Percentiles rank a stretch among this genome's conserved stretches.
phyloP scores from a whole-genome alignment of 768 basidiomycete genomes.

The Boletus huronensis region DNA sequence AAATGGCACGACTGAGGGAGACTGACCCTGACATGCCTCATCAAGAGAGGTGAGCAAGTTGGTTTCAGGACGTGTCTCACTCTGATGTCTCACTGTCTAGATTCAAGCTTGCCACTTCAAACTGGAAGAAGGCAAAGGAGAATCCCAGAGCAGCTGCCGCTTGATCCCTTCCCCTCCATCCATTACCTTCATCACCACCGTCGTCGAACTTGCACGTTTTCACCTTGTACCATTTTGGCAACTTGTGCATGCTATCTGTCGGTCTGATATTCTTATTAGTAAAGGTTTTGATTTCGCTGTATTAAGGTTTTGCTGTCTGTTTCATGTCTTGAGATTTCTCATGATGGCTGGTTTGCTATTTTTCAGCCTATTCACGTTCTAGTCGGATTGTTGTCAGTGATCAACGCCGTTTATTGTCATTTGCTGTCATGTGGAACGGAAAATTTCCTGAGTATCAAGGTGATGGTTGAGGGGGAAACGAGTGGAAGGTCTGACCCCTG shows the following conservation, averaged over 20 bases:
- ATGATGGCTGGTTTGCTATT: slow-evolving; percentile 2
- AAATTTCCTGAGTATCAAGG: background rate
- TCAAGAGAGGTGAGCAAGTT: slow-evolving; percentile 56
- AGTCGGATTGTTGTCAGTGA: slow-evolving; percentile 4
- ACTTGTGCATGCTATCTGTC: slow-evolving; percentile 9
- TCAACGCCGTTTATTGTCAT: background rate
- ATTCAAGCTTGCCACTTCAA: slow-evolving; percentile 69
- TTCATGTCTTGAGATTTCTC: slow-evolving; percentile 4
- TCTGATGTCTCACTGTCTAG: slow-evolving; percentile 31
- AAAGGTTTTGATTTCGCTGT: slow-evolving; percentile 24
- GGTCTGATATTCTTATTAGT: slow-evolving; percentile 33
- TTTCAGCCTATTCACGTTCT: slow-evolving; percentile 11
- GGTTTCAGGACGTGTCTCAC: background rate
- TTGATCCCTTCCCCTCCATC: slow-evolving; percentile 16
- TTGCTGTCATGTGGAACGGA: background rate
- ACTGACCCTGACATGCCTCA: slow-evolving; percentile 68
- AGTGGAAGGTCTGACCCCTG: slow-evolving; percentile 13
- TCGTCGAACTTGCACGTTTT: slow-evolving; percentile 9
- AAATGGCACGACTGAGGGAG: slow-evolving; percentile 77
- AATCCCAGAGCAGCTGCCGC: slow-evolving; percentile 45
- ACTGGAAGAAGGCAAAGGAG: slow-evolving; percentile 76
- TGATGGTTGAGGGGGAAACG: background rate
- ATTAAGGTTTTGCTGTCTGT: slow-evolving; percentile 14
- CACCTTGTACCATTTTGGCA: slow-evolving; percentile 17
- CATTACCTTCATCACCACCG: slow-evolving; percentile 1